Conservation (phyloP, 768 basidiomycete species). For the Gautieria morchelliformis region DNA sequence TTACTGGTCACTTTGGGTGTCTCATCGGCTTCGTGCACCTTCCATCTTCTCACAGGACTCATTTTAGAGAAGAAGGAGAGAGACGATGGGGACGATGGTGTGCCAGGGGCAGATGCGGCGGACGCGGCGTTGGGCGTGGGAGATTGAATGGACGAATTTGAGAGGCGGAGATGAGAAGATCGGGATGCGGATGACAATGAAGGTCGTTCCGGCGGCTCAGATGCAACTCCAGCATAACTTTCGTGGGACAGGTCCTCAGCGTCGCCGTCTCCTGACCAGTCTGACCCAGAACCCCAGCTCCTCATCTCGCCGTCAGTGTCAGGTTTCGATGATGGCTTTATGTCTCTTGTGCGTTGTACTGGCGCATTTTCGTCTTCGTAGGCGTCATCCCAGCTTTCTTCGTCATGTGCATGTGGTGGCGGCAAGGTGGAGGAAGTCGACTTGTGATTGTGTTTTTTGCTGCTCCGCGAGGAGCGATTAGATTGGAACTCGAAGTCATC, state of each 20-base stretch:
- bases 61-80: neutral
- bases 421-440: neutral
- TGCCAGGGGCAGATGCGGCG: neutral
- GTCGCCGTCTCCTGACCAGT: constrained; percentile 4
- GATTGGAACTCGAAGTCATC: constrained; percentile 63
- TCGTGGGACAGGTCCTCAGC: constrained; percentile 2
- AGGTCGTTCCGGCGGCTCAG: neutral
- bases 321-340: neutral
- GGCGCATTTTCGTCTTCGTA: neutral
- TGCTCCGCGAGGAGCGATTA: neutral
- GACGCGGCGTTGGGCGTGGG: neutral
- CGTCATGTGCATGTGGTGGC: neutral
- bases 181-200: neutral
- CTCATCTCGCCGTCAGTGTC: neutral
- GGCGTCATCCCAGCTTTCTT: constrained; percentile 7
- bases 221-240: neutral
- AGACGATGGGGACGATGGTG: neutral
- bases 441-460: neutral
- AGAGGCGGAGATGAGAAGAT: neutral
- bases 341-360: neutral
- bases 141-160: neutral
- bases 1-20: neutral
- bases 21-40: neutral
- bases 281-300: constrained; percentile 5
- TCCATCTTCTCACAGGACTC: neutral